Base-by-base conservation (phyloP, 371 early-diverging fungal species). In the Basidiobolus meristosporus region DNA sequence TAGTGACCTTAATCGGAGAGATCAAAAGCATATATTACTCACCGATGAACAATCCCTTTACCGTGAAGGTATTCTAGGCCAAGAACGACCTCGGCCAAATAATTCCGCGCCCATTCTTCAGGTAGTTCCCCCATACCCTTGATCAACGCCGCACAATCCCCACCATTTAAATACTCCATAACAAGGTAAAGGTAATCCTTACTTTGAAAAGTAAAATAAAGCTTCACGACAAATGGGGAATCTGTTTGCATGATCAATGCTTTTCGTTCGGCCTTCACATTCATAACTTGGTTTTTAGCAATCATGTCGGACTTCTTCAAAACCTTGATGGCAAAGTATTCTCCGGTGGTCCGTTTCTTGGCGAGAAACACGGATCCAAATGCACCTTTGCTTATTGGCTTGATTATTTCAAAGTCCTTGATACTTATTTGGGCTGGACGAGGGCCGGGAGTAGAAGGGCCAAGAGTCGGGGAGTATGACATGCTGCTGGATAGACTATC, bases 161-260 rank as follows among this genome's bases (percentile, higher is more conserved):
- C 97, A 19, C 97, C 97, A 50, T 88, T 90, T 36, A 93, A 55
- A 52, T 92, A 97, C 50, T 93, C 95, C 77, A 97, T 77, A 1
- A 93, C 95, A 19, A 93, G 58, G 46, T 87, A 97, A 28, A 97
- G 59, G 50, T 85, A 81, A 29, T 90, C 85, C 31, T 74, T 73
- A 38, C 78, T 85, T 44, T 97, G 91, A 56, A 97, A 97, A 1
- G 88, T 76, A 52, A 77, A 93, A 51, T 80, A 87, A 7, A 97
- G 67, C 38, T 82, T 84, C 29, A 89, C 89, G 1, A 99, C 89
- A 68, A 77, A 95, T 0, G 95, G 92, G 16, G 80, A 78, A 39
- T 88, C 85, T 1, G 83, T 65, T 48, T 84, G 86, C 17, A 77
- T 71, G 66, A 73, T 71, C 38, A 90, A 51, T 36, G 87, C 84